Evolutionary conservation across 805 yeast genomes (phyloP).

Genomic region (Metschnikowia cubensis): DNA sequence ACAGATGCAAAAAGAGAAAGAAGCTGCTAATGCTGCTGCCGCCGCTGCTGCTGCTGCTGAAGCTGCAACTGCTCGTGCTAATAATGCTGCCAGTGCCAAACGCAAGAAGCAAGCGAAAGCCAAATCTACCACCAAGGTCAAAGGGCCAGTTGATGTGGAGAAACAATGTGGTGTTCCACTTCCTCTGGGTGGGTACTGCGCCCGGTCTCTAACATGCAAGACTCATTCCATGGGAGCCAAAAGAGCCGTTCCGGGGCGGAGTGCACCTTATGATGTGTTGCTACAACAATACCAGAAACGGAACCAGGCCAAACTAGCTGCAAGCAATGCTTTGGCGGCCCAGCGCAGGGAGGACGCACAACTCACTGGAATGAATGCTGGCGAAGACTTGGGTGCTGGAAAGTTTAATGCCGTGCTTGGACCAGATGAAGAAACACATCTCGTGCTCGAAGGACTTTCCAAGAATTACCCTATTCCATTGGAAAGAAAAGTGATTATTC

Average conservation of each 20-base stretch:
- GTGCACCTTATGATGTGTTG: conserved; percentile 86
- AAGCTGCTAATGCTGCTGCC: conserved; percentile 45
- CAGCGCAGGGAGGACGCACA: conserved; percentile 67
- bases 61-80: conserved; percentile 18
- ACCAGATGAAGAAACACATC: conserved; percentile 90
- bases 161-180: conserved; percentile 94
- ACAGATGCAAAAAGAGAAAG: conserved; percentile 42
- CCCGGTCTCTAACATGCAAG: conserved; percentile 92
- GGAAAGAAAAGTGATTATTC: conserved; percentile 67
- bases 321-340: conserved; percentile 74
- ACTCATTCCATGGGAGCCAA: conserved; percentile 99
- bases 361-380: conserved; percentile 26
- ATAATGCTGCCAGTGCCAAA: conserved; percentile 13
- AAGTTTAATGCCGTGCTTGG: conserved; percentile 48
- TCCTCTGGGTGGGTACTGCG: conserved; percentile 94
- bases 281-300: conserved; percentile 87
- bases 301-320: conserved; percentile 86
- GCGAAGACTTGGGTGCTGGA: conserved; percentile 17
- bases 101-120: conserved; percentile 34
- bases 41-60: conserved; percentile 40
- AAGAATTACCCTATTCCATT: conserved; percentile 79
- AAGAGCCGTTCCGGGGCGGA: conserved; percentile 89
- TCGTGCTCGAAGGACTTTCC: conserved; percentile 84
- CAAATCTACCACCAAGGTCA: conserved; percentile 50
- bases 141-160: conserved; percentile 87